These are phyloP conservation scores for Lactifluus piperatus DNA, from an alignment of 768 basidiomycete species.

Conservation along the genomic window DNA sequence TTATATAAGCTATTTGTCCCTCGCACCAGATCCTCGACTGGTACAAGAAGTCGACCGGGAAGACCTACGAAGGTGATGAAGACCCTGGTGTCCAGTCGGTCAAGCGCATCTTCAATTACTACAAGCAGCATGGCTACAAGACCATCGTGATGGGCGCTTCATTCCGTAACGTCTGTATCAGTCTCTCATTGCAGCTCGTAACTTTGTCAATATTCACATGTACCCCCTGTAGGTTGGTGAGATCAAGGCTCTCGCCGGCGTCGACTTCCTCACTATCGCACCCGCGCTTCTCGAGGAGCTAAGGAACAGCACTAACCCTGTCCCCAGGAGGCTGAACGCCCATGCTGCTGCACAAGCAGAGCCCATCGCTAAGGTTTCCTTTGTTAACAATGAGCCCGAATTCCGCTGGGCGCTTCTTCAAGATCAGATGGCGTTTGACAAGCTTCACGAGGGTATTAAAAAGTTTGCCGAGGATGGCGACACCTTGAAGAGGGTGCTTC, in stretches of 20 bases:
- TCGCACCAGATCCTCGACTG: slow-evolving; percentile 84
- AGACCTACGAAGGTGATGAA: slow-evolving; percentile 80
- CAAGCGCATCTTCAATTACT: slow-evolving; percentile 97
- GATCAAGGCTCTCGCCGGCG: slow-evolving; percentile 91
- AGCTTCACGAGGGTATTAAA: slow-evolving; percentile 96
- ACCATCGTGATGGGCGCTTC: slow-evolving; percentile 99
- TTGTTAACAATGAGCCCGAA: slow-evolving; percentile 86
- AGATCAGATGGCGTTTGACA: slow-evolving; percentile 98
- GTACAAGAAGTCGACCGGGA: slow-evolving; percentile 88
- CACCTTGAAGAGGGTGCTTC: slow-evolving; percentile 77
- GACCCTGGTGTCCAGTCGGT: slow-evolving; percentile 97
- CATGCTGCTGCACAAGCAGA: slow-evolving; percentile 47
- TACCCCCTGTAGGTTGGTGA: slow-evolving; percentile 55
- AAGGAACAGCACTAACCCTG: slow-evolving; percentile 63
- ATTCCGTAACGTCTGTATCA: slow-evolving; percentile 82
- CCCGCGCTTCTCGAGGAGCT: slow-evolving; percentile 89
- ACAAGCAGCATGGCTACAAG: slow-evolving; percentile 97
- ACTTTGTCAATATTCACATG: not conserved
- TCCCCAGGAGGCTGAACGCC: slow-evolving; percentile 81
- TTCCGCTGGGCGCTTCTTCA: slow-evolving; percentile 93
- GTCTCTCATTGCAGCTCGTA: not conserved
- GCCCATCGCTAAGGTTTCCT: slow-evolving; percentile 72
- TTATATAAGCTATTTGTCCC: slow-evolving; percentile 17
- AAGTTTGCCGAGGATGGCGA: slow-evolving; percentile 96
- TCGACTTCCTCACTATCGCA: slow-evolving; percentile 96